phyloP scores from a whole-genome alignment of 257 asterid species.

The Haberlea rhodopensis region DNA sequence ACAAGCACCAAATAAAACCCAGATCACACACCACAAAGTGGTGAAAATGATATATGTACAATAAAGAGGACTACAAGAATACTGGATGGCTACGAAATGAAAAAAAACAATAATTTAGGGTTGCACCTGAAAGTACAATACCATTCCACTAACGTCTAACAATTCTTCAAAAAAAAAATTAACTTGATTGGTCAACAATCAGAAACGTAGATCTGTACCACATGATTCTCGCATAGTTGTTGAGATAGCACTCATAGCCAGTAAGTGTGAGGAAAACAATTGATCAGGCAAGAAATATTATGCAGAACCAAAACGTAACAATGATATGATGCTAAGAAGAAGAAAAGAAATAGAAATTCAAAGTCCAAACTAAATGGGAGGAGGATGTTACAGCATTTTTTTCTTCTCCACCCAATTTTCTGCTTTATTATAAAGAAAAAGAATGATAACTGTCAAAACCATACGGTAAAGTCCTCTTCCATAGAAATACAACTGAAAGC shows the following conservation, averaged over 20 bases:
- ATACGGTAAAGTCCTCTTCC: not conserved
- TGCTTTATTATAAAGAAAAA: not conserved
- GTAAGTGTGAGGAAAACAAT: not conserved
- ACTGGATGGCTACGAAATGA: not conserved
- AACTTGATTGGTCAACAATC: not conserved
- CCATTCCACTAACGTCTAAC: not conserved
- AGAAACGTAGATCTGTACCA: not conserved
- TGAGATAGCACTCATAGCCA: not conserved
- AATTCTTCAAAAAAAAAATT: not conserved
- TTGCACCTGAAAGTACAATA: not conserved
- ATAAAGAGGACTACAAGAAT: not conserved
- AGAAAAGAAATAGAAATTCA: not conserved
- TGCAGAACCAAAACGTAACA: not conserved
- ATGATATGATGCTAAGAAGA: not conserved
- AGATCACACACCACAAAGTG: not conserved
- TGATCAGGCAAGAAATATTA: too few relatives aligned
- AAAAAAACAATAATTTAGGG: not conserved
- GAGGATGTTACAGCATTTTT: not conserved
- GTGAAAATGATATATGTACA: constrained; percentile 5
- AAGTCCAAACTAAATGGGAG: not conserved
- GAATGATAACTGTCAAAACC: not conserved
- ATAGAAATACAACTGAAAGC: not conserved
- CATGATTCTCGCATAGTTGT: not conserved
- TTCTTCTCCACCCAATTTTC: not conserved
- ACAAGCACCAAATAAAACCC: not conserved